phyloP scores from a whole-genome alignment of 2,329 filamentous ascomycete species.

The Fusarium euwallaceae region DNA sequence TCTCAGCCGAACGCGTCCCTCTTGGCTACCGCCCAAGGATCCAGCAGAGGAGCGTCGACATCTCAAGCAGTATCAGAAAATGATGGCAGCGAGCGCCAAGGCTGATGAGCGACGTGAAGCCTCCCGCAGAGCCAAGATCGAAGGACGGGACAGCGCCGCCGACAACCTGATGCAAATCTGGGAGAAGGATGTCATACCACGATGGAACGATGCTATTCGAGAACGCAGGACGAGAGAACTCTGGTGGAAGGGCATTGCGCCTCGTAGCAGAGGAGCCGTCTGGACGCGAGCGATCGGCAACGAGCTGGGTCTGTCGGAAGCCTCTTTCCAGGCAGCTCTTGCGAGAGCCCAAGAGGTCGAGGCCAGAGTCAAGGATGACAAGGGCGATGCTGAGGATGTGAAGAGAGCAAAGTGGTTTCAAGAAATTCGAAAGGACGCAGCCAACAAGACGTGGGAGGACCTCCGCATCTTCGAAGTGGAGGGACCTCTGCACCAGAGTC shows the following conservation, averaged over 20 bases:
- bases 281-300: slow-evolving; percentile 82
- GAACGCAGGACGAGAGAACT: slow-evolving; percentile 79
- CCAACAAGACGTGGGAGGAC: slow-evolving; percentile 75
- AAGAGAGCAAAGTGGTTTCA: slow-evolving; percentile 72
- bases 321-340: slow-evolving; percentile 79
- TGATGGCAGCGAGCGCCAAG: slow-evolving; percentile 77
- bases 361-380: slow-evolving; percentile 64
- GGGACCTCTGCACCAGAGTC: slow-evolving; percentile 74
- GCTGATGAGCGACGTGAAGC: slow-evolving; percentile 72
- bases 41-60: slow-evolving; percentile 93
- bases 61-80: slow-evolving; percentile 85
- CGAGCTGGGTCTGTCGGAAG: slow-evolving; percentile 74
- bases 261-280: slow-evolving; percentile 75
- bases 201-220: slow-evolving; percentile 79
- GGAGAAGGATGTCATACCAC: slow-evolving; percentile 81
- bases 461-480: slow-evolving; percentile 78
- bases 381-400: slow-evolving; percentile 66
- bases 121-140: slow-evolving; percentile 63
- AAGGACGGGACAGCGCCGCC: slow-evolving; percentile 66
- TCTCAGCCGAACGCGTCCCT: slow-evolving; percentile 82
- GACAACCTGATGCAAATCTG: slow-evolving; percentile 73
- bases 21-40: slow-evolving; percentile 88
- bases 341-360: slow-evolving; percentile 75
- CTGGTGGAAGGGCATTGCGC: slow-evolving; percentile 85
- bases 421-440: slow-evolving; percentile 74